Evolutionary conservation across 129 eudicot species (phyloP).

Genomic region (Cynara cardunculus): DNA sequence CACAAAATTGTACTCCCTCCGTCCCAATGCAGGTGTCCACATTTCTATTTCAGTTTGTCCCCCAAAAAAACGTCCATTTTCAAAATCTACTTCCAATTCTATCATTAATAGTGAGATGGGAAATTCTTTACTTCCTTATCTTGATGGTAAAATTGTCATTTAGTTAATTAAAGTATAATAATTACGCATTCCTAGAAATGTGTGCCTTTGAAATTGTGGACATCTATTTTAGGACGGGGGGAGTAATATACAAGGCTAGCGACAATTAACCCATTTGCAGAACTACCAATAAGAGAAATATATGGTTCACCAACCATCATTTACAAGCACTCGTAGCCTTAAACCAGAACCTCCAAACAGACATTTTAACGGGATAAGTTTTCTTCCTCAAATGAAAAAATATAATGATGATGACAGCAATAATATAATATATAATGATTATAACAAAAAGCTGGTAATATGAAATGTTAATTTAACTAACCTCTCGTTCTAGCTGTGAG

Average conservation of each 20-base stretch:
- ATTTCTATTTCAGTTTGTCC: too few relatives aligned
- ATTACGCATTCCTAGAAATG: neutral
- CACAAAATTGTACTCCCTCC: too few relatives aligned
- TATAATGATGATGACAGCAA: neutral
- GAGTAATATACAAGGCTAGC: neutral
- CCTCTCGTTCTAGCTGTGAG: slow-evolving; percentile 88
- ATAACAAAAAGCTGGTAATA: neutral
- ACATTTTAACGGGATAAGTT: neutral
- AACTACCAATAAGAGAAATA: too few relatives aligned
- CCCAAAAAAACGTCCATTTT: too few relatives aligned
- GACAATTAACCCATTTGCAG: neutral
- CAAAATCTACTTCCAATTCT: neutral
- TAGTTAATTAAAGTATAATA: too few relatives aligned
- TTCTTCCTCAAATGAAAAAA: neutral
- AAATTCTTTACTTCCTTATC: neutral
- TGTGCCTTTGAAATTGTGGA: neutral
- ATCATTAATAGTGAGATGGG: neutral
- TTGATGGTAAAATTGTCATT: neutral
- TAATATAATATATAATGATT: neutral
- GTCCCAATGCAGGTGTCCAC: too few relatives aligned
- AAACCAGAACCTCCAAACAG: neutral
- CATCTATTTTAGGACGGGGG: neutral
- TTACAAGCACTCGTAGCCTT: too few relatives aligned
- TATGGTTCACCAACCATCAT: too few relatives aligned
- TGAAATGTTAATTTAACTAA: slow-evolving; percentile 12